Base-by-base conservation (phyloP, 1,284 basidiomycete genomes). In the Marasmius fiardii region DNA sequence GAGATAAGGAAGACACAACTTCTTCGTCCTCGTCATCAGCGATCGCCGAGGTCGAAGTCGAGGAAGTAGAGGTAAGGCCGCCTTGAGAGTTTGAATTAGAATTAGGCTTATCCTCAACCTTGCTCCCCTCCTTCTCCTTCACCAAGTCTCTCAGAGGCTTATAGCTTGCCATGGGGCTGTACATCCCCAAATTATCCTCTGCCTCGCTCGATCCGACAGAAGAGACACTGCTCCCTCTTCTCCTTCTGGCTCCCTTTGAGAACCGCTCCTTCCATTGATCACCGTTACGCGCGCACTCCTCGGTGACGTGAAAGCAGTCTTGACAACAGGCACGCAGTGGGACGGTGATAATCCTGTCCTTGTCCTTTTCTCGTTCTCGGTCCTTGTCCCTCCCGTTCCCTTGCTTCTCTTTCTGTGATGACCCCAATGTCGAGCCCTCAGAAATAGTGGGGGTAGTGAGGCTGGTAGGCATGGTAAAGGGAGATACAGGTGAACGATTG, bases 241-340 rank as follows among this genome's bases (percentile, higher is more conserved):
- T 70, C 54, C 82, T 75, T 41, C 74, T 71, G 4, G 87, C 87
- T 5, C 80, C 82, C 34, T 77, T 77, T 4, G 83, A 77, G 65
- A 88, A 88, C 59, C 72, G 77, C 61, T 82, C 82, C 55, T 77
- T 68, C 82, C 79, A 87, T 3, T 73, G 65, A 26, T 79, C 78
- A 34, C 80, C 82, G 11, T 35, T 39, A 6, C 33, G 28, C 26
- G 76, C 58, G 48, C 72, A 74, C 48, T 76, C 73, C 51, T 85
- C 83, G 1, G 78, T 79, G 54, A 73, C 71, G 33, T 67, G 61
- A 41, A 75, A 71, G 61, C 83, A 86, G 45, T 79, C 73, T n/a
- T 71, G 61, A 58, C 83, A 86, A 66, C 83, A 86, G n/a, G 78
- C 70, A 23, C 83, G 78, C 18, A 86, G 69, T 7, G 83, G 85